Base-by-base conservation (phyloP, 2,329 filamentous ascomycete species). In the Ophiostoma populinum region DNA sequence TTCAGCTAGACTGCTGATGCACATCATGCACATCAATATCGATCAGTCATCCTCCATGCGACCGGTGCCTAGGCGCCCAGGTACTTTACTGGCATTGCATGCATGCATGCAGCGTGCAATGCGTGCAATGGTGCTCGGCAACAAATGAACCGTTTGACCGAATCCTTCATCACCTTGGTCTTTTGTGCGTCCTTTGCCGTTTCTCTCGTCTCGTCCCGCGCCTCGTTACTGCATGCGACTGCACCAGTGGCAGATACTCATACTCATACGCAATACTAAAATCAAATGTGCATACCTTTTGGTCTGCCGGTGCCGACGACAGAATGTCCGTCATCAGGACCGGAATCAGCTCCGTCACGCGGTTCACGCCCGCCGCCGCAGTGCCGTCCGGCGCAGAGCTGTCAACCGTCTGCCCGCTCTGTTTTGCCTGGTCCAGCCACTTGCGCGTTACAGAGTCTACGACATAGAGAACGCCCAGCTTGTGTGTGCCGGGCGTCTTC, bases 391-490 rank as follows among this genome's bases (percentile, higher is more conserved):
- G 73, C 46, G 86, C 83, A 57, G 74, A 68, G 56, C 70, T 75
- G 60, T 80, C 80, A 57, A 85, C 72, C 52, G 78, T 61, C 55
- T 95, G 86, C 50, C 80, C 81, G 47, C 80, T 70, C 51, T 76
- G 71, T 61, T 86, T 90, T 51, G 90, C 87, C 60, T 85, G 80
- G 57, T 95, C 87, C 65, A 93, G 75, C 87, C 90, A 98, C 65
- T 92, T 87, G 61, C 90, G 83, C 57, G 86, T 87, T 71, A 98
- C 86, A 66, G 87, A 93, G 70, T 98, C 90, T 86, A 98, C 82
- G 62, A 95, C 86, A 76, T 98, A 98, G 62, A 98, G 77, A 53
- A 94, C 86, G 61, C 90, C 90, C 58, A 98, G 71, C 63, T 98
- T 98, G 71, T 98, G 87, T 55, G 85, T 92, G 55, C 75, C 75